phyloP scores from a whole-genome alignment of 164 flowering plant genomes.

The Dillenia suffruticosa region DNA sequence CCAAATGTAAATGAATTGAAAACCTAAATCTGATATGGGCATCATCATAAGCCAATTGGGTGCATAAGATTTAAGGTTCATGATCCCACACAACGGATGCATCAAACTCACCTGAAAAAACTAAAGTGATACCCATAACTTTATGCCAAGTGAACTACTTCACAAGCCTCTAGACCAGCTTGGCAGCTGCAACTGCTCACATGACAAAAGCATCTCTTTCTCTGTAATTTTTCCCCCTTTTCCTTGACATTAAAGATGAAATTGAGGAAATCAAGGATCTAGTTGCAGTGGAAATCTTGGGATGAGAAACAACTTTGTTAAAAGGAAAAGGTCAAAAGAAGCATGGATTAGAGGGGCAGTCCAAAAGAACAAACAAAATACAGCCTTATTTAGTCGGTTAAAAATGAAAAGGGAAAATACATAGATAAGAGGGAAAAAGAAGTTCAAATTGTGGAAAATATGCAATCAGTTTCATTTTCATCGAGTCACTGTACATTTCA shows the following conservation, averaged over 20 bases:
- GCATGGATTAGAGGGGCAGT: neutral
- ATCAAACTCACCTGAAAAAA: neutral
- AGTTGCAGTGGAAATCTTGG: neutral
- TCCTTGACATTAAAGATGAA: too few relatives aligned
- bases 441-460: slow-evolving; percentile 2
- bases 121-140: neutral
- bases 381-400: neutral
- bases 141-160: neutral
- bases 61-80: too few relatives aligned
- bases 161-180: neutral
- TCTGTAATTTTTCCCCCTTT: too few relatives aligned
- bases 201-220: slow-evolving; percentile 7
- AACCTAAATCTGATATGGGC: too few relatives aligned
- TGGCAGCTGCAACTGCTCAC: slow-evolving; percentile 21
- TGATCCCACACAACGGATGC: too few relatives aligned
- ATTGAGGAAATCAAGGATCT: too few relatives aligned
- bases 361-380: neutral
- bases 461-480: slow-evolving; percentile 7
- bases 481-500: neutral
- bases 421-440: neutral
- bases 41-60: too few relatives aligned
- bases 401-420: neutral
- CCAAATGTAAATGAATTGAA: too few relatives aligned
- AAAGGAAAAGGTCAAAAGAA: slow-evolving; percentile 14
- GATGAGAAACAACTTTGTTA: slow-evolving; percentile 3